Evolutionary conservation across 208 protist genomes (phyloP).

Genomic region (Herpetomonas samuelpessoai): DNA sequence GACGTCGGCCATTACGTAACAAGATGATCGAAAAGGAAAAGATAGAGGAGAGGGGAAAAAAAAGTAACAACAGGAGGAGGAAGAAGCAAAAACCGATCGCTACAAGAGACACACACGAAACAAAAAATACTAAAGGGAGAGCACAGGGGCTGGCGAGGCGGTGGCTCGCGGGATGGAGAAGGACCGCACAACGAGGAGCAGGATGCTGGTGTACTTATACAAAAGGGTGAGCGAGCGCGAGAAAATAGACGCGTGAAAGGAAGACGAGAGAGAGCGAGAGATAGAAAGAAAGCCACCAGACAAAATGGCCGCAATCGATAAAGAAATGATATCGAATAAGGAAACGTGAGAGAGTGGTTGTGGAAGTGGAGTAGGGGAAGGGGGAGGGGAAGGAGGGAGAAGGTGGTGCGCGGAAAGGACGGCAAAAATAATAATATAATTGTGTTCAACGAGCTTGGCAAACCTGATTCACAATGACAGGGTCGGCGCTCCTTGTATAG

Average conservation of each 20-base stretch:
- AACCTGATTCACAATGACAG: no score
- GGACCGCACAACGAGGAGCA: no score
- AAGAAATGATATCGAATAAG: background rate
- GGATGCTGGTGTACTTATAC: no score
- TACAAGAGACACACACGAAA: background rate
- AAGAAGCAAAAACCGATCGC: background rate
- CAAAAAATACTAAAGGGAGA: conserved; percentile 1
- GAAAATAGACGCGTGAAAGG: background rate
- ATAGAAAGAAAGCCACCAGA: conserved; percentile 5
- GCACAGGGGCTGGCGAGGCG: no score
- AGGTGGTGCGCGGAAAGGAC: background rate
- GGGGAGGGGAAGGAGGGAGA: background rate
- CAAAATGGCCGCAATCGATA: no score
- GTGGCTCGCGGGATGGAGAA: no score
- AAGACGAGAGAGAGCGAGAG: background rate
- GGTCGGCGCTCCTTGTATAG: no score
- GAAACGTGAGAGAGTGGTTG: background rate
- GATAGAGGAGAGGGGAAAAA: conserved; percentile 1
- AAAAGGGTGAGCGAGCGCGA: no score
- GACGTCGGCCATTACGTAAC: no score
- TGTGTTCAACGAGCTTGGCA: no score
- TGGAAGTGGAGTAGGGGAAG: conserved; percentile 9
- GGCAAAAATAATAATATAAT: no score
- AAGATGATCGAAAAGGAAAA: conserved; percentile 1
- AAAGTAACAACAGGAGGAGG: background rate